Percentiles rank a stretch among this genome's conserved stretches.
Evolutionary conservation across 1,139 yeast species (phyloP).

Genomic region (Candida pseudoviswanathii): DNA sequence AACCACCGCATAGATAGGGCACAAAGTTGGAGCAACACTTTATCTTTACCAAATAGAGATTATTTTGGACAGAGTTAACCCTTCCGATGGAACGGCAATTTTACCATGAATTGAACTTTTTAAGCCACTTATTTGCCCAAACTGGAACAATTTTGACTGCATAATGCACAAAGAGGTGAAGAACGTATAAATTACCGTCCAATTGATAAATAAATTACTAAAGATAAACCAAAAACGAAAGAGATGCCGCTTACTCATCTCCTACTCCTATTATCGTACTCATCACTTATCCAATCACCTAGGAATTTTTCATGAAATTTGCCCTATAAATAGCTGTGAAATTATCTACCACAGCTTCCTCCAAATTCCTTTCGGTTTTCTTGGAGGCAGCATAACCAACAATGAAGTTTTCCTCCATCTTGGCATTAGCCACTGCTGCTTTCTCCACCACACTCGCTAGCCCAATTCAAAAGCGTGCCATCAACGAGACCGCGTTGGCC

Average conservation of each 20-base stretch:
- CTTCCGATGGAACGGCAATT: constrained; percentile 3
- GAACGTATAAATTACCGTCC: not conserved
- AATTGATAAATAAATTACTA: not conserved
- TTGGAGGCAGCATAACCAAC: not conserved
- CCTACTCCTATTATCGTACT: not conserved
- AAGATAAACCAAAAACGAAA: not conserved
- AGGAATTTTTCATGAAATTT: not conserved
- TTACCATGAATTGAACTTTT: not conserved
- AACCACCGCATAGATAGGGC: no score
- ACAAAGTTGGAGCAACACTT: no score
- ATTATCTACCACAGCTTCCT: not conserved
- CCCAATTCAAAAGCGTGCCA: constrained; percentile 24
- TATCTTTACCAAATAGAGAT: no score
- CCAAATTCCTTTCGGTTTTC: not conserved
- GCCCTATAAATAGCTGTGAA: not conserved
- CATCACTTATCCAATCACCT: not conserved
- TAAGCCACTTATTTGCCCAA: not conserved
- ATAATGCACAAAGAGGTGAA: not conserved
- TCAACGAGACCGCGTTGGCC: constrained; percentile 21
- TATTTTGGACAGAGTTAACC: no score
- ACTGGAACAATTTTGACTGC: not conserved
- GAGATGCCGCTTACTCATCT: not conserved
- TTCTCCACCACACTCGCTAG: constrained; percentile 19
- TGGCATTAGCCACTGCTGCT: constrained; percentile 16
- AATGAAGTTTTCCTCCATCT: constrained; percentile 19